Percentiles rank a stretch among this genome's conserved stretches.
These are phyloP conservation scores for Hydnomerulius pinastri DNA, from an alignment of 768 basidiomycete genomes.

Conservation along the genomic window DNA sequence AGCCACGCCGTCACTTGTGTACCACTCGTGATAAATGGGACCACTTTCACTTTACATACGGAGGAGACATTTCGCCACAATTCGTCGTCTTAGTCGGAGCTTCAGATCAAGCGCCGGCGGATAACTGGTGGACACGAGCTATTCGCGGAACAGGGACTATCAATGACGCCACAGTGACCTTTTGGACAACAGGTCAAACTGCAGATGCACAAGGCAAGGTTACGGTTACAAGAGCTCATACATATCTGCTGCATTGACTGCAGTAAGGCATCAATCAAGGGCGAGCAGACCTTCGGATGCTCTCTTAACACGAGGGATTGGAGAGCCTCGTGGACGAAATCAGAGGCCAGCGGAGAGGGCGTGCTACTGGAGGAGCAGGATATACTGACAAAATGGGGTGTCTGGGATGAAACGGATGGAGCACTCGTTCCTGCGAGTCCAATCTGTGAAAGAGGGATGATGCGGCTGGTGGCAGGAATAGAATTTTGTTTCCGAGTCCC, in stretches of 20 bases:
- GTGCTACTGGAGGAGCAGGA: slow-evolving; percentile 9
- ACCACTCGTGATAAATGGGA: too few species aligned
- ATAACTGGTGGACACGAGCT: slow-evolving; percentile 22
- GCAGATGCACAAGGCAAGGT: not conserved
- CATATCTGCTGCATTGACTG: slow-evolving; percentile 22
- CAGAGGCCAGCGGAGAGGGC: slow-evolving; percentile 2
- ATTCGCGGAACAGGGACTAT: slow-evolving; percentile 1
- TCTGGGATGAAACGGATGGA: slow-evolving; percentile 12
- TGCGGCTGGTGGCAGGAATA: not conserved
- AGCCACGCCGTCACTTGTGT: too few species aligned
- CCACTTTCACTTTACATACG: slow-evolving; percentile 25
- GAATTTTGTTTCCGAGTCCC: not conserved
- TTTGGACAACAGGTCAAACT: slow-evolving; percentile 1
- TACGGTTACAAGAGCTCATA: slow-evolving; percentile 17
- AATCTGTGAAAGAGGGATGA: not conserved
- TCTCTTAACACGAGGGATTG: slow-evolving; percentile 18
- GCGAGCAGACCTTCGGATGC: slow-evolving; percentile 16
- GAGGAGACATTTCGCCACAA: slow-evolving; percentile 28
- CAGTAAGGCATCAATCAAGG: slow-evolving; percentile 6
- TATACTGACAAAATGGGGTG: slow-evolving; percentile 19
- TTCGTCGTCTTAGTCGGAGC: slow-evolving; percentile 26
- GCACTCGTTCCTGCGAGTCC: not conserved
- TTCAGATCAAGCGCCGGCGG: slow-evolving; percentile 8
- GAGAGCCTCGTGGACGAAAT: slow-evolving; percentile 9
- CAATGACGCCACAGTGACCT: slow-evolving; percentile 13